Base-by-base conservation (phyloP, 176 grass and related monocot genomes). In the Luzula sylvatica region DNA sequence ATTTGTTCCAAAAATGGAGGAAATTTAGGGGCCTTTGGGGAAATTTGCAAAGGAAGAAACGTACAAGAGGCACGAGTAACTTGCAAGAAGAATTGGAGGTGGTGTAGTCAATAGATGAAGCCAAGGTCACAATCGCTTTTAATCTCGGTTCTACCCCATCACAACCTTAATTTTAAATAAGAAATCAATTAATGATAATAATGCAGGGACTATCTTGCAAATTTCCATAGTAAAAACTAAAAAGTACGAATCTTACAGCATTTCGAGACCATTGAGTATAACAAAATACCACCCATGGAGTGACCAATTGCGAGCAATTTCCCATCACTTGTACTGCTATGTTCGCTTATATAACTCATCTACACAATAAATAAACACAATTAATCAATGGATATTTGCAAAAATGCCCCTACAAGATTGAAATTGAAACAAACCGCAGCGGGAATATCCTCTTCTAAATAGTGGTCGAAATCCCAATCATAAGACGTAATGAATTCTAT, bases 401-500 rank as follows among this genome's bases (percentile, higher is more conserved):
- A 9, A 35, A 35, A 32, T 7, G 9, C 5, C 30, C 30, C 30
- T 35, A 7, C 30, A 35, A 7, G 30, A 35, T 35, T 4, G 7
- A 7, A 7, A 35, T 7, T 7, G 9, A 35, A 69, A 87, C 83
- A 39, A 49, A 95, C 89, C 73, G 80, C 83, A 47, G 89, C 80
- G 44, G 80, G 89, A 67, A 88, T 76, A 74, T 95, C 89, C 59
- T 88, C 83, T 70, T 88, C 89, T 66, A 88, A 70, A 69, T 95
- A 88, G 73, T 95, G 70, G 20, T 95, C 89, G 51, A 88, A 95
- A 35, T 95, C 89, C 83, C 89, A 95, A 81, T 95, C 76, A 55
- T 95, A 88, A 23, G 76, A 75, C 27, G 75, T 58, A 76, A 88
- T 85, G 20, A 88, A 53, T 57, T 95, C 83, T 51, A 95, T 62